phyloP scores from a whole-genome alignment of 2,329 filamentous ascomycete species.

The Verticillium longisporum region DNA sequence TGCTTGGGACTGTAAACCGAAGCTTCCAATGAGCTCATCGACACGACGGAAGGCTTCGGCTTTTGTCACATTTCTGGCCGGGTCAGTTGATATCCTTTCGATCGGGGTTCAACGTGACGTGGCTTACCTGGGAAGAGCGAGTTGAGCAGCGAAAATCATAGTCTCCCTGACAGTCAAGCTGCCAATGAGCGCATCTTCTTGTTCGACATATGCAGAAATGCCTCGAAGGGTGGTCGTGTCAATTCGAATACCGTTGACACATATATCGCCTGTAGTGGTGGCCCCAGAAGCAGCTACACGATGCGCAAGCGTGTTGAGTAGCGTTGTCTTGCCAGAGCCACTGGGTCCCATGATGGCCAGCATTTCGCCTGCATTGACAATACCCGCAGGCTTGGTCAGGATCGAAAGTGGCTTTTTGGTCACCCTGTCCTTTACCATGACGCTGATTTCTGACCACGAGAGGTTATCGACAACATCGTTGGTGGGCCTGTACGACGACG shows the following conservation, averaged over 20 bases:
- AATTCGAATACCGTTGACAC: conserved; percentile 55
- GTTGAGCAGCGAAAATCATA: conserved; percentile 66
- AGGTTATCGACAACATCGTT: conserved; percentile 61
- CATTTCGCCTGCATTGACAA: conserved; percentile 49
- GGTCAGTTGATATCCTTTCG: not conserved
- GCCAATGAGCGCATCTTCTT: conserved; percentile 79
- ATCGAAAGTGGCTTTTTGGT: conserved; percentile 44
- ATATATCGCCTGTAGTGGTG: conserved; percentile 40
- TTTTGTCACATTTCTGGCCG: conserved; percentile 28
- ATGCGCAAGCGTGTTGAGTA: conserved; percentile 72
- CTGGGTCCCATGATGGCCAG: conserved; percentile 76
- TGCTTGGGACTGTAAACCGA: conserved; percentile 65
- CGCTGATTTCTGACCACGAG: conserved; percentile 59
- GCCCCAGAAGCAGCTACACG: conserved; percentile 36
- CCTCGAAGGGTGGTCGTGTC: conserved; percentile 51
- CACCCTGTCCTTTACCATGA: conserved; percentile 65
- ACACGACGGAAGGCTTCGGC: conserved; percentile 57
- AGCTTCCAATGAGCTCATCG: conserved; percentile 59
- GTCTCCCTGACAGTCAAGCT: conserved; percentile 77
- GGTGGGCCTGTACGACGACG: conserved; percentile 39
- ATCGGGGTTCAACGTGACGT: not conserved
- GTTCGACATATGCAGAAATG: conserved; percentile 74
- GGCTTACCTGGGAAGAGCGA: conserved; percentile 27
- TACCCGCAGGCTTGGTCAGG: conserved; percentile 9
- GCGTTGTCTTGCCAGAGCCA: conserved; percentile 72